Conservation (phyloP, 163 green algal genomes). For the Scenedesmus sp. region DNA sequence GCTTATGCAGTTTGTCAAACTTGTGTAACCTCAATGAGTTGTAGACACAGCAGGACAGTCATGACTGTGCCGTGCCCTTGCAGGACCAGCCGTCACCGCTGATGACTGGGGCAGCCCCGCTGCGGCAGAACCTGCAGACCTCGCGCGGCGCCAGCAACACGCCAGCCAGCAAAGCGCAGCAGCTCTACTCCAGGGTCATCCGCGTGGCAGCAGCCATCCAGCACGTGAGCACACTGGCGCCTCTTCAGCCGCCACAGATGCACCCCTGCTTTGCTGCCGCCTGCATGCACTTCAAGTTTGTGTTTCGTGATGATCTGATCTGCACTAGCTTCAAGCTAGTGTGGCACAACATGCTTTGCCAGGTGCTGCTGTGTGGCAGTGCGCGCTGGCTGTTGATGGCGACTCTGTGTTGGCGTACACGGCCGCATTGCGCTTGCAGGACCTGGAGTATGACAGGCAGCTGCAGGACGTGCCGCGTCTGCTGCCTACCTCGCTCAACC, state of each 20-base stretch:
- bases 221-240: conserved; percentile 21
- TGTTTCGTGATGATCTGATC: neutral
- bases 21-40: too few relatives aligned
- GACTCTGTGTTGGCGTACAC: neutral
- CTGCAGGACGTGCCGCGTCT: conserved; percentile 66
- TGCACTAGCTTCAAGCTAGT: neutral
- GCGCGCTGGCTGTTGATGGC: neutral
- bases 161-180: conserved; percentile 30
- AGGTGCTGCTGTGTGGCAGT: neutral
- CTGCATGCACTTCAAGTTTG: neutral
- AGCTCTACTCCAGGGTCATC: conserved; percentile 39
- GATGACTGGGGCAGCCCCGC: conserved; percentile 33
- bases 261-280: neutral
- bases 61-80: neutral
- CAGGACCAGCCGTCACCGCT: conserved; percentile 17
- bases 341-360: neutral
- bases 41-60: too few relatives aligned
- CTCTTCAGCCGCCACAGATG: neutral
- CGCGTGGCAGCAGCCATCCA: conserved; percentile 47
- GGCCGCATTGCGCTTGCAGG: conserved; percentile 19
- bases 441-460: conserved; percentile 61
- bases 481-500: conserved; percentile 73
- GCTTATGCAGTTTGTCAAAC: too few relatives aligned
- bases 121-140: conserved; percentile 21
- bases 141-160: neutral